phyloP scores from a whole-genome alignment of 1,139 yeast species.

The Pichia norvegensis region DNA sequence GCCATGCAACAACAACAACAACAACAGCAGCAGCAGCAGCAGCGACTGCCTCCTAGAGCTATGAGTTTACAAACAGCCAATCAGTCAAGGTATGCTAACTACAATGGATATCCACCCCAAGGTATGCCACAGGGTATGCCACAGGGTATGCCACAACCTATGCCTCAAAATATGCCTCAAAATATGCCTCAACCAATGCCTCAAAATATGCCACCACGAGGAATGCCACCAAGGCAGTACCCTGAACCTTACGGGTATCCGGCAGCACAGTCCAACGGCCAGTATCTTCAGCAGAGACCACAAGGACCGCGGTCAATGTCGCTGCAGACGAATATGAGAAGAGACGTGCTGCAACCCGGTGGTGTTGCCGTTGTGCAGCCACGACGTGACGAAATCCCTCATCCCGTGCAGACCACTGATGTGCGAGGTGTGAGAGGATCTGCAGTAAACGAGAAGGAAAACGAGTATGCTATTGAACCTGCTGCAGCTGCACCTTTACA shows the following conservation, averaged over 20 bases:
- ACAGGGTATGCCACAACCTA: neutral
- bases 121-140: neutral
- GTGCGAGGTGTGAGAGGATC: no score
- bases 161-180: neutral
- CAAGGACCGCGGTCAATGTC: conserved; percentile 23
- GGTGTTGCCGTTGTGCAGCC: no score
- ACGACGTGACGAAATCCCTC: no score
- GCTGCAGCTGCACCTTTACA: neutral
- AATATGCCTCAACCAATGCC: neutral
- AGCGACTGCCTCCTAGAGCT: conserved; percentile 37
- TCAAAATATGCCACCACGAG: neutral
- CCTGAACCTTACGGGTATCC: neutral
- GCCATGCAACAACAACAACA: neutral
- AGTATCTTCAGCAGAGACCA: neutral
- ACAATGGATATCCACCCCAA: neutral
- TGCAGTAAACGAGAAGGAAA: neutral
- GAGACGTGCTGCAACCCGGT: neutral
- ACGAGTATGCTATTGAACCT: neutral
- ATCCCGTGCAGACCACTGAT: no score
- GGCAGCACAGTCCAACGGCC: neutral
- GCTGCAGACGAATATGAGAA: conserved; percentile 12
- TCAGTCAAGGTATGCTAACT: conserved; percentile 9
- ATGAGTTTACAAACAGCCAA: conserved; percentile 45
- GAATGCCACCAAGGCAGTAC: neutral
- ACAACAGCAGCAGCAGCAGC: conserved; percentile 4